Conservation (phyloP, 2,329 filamentous ascomycete genomes). For the Fusarium nurragi region DNA sequence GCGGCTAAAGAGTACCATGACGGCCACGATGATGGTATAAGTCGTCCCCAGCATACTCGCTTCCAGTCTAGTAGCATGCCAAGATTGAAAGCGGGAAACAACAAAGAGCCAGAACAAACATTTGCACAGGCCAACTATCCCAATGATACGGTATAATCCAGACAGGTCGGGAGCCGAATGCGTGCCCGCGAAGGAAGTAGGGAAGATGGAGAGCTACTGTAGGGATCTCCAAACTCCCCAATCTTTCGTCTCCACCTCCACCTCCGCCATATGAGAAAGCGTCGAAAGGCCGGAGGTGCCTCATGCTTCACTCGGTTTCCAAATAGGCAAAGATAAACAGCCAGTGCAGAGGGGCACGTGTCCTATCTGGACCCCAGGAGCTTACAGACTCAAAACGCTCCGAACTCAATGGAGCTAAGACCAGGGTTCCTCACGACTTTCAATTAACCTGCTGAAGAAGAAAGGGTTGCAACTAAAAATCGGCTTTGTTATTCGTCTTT, state of each 20-base stretch:
- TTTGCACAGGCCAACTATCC: slow-evolving; percentile 29
- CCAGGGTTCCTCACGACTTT: slow-evolving; percentile 17
- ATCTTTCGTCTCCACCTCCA: slow-evolving; percentile 19
- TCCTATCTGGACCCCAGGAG: slow-evolving; percentile 26
- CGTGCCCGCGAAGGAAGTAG: slow-evolving; percentile 14
- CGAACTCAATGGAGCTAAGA: slow-evolving; percentile 1
- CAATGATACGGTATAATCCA: not conserved
- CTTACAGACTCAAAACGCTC: slow-evolving; percentile 12
- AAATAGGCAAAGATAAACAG: slow-evolving; percentile 22
- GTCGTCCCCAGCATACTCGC: not conserved
- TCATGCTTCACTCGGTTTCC: slow-evolving; percentile 13
- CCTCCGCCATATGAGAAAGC: slow-evolving; percentile 23
- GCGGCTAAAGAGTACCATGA: slow-evolving; percentile 12
- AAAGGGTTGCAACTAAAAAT: slow-evolving; percentile 13
- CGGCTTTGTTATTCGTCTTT: slow-evolving; percentile 31
- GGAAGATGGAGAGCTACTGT: slow-evolving; percentile 8
- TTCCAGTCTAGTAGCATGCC: not conserved
- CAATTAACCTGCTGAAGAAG: slow-evolving; percentile 12
- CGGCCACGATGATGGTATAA: slow-evolving; percentile 19
- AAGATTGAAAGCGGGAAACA: not conserved
- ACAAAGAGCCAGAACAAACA: slow-evolving; percentile 8
- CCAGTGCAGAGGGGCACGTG: slow-evolving; percentile 43
- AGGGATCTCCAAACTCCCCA: slow-evolving; percentile 33
- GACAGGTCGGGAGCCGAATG: slow-evolving; percentile 6
- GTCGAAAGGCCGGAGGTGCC: slow-evolving; percentile 15